Evolutionary conservation across 768 basidiomycete genomes (phyloP), one percentile per base, ranked within the genome.

Genomic region (Rickenella mellea): DNA sequence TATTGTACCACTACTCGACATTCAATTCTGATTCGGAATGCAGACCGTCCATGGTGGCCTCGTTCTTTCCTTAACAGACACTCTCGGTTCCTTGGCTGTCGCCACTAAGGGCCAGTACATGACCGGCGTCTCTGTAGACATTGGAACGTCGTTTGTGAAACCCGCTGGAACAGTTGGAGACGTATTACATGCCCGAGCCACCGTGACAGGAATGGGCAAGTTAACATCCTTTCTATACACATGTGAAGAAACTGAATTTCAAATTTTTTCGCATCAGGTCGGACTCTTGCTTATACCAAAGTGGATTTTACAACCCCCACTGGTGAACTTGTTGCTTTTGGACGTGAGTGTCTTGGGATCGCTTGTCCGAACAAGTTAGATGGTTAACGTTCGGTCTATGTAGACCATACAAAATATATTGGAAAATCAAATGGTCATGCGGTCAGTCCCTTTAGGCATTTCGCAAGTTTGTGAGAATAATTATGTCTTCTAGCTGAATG

Each of bases 71-170:
- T 63, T 91, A 24, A 89, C 88, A 4, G 88, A 90, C 58, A 88
- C 86, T 11, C 60, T 90, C 14, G 87, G 88, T 3, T 89, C 87
- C 1, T 72, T 90, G 14, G 86, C 82, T n/a, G 75, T 91, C 20
- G 83, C 86, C 1, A 74, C 79, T 11, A 80, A 79, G 48, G 88
- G 88, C 2, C 80, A 87, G 7, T 91, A 65, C 53, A 87, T 88
- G 86, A 90, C 88, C 0, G 86, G 88, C 12, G 86, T 90, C 8
- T 87, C 84, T 2, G 86, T 85, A 3, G 87, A 90, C 55, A 76
- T 91, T 48, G 79, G 64, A 20, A 64, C 86, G 0, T 83, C 83
- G 1, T 90, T 89, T 48, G 74, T 89, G 44, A 76, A 78, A 26
- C 84, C 83, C 15, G 82, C 73, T 5, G 88, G 88, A n/a, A 70